Base-by-base conservation (phyloP, 2,329 filamentous ascomycete species). In the Myotisia sp. region DNA sequence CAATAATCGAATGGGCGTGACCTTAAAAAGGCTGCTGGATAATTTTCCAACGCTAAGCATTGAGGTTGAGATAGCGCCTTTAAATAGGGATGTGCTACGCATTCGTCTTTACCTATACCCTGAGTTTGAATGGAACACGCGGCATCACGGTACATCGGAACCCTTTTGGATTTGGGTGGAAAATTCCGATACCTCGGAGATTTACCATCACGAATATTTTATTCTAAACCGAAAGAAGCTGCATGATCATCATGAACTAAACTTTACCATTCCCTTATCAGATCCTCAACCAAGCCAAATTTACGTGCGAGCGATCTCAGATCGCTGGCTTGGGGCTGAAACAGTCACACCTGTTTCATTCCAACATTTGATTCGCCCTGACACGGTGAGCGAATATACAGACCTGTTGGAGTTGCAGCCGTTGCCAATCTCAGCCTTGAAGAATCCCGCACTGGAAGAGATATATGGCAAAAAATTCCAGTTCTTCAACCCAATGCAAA, bases 101-200 rank as follows among this genome's bases (percentile, higher is more conserved):
- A 85, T 98, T 49, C 79, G 80, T 50, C 71, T 98, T 0, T 82
- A 69, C 46, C 69, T 98, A 12, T 83, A 78, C 2, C 84, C 90
- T 0, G 86, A 95, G 33, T 98, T 98, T 52, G 68, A 67, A 23
- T 98, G 90, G 90, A 92, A 93, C 47, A 87, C 95, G 45, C 76
- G 81, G 29, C 73, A 93, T 39, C 86, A 98, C 51, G 92, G 92
- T 12, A 84, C 77, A 2, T 94, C 87, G 0, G 90, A 98, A 51
- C 87, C 87, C 3, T 98, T 92, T 60, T 98, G 92, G 71, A 79
- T 98, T 38, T 98, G 90, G 92, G 87, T 98, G 3, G 90, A 98
- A 56, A 93, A 95, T 53, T 94, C 87, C 0, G 90, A 95, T 48
- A 94, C 86, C 0, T 86, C 84, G 0, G 86, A 95, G 56, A 95